These are phyloP conservation scores for Zasmidium citrigriseum DNA, from an alignment of 2,329 filamentous ascomycete genomes.

Conservation along the genomic window DNA sequence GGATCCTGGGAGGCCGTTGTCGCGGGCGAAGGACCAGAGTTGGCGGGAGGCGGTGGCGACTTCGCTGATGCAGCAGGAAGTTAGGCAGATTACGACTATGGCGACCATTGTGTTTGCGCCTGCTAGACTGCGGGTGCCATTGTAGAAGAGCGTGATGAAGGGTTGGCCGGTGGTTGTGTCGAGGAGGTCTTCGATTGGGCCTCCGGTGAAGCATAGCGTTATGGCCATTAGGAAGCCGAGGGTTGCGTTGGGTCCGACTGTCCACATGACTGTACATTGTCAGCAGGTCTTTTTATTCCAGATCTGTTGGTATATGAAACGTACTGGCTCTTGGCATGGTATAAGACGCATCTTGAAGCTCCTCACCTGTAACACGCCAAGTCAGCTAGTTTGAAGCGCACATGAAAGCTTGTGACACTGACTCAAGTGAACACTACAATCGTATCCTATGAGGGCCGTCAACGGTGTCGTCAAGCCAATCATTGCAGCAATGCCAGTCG, in stretches of 20 bases:
- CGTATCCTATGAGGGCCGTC: constrained; percentile 25
- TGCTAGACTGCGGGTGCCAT: constrained; percentile 33
- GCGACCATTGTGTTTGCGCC: constrained; percentile 35
- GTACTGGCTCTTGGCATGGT: constrained; percentile 19
- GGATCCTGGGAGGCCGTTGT: constrained; percentile 7
- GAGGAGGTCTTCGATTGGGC: constrained; percentile 33
- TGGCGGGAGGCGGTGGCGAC: constrained; percentile 42
- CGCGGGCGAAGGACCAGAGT: constrained; percentile 30
- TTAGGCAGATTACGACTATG: constrained; percentile 36
- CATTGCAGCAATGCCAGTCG: constrained; percentile 40
- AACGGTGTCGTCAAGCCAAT: constrained; percentile 41
- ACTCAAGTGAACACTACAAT: constrained; percentile 28
- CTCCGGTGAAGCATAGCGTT: constrained; percentile 38
- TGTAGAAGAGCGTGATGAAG: constrained; percentile 39
- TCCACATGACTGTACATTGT: constrained; percentile 17
- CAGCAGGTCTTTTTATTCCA: neutral
- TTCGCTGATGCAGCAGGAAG: constrained; percentile 34
- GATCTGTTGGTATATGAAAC: neutral
- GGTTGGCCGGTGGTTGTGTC: constrained; percentile 26
- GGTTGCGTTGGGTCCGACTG: constrained; percentile 23
- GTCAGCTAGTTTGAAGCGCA: neutral
- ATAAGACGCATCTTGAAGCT: constrained; percentile 23
- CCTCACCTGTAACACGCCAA: constrained; percentile 15
- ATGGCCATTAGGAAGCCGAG: constrained; percentile 30
- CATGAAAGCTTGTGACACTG: neutral